These are phyloP conservation scores for Butyriboletus appendiculatus DNA, from an alignment of 1,284 basidiomycete species.

Conservation along the genomic window DNA sequence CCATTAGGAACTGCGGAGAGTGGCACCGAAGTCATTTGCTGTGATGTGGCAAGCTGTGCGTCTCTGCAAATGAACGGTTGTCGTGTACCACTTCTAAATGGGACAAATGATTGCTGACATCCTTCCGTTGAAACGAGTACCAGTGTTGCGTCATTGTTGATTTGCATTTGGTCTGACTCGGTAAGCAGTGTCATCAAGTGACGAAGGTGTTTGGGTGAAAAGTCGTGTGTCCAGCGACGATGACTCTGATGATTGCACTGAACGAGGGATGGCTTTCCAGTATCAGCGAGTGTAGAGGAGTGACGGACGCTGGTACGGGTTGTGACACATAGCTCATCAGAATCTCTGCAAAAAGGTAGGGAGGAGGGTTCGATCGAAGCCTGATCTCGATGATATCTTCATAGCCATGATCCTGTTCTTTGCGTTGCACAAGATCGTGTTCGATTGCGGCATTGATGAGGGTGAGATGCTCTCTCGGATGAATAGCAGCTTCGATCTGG, in stretches of 20 bases:
- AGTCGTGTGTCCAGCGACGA: slow-evolving; percentile 54
- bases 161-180: slow-evolving; percentile 44
- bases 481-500: slow-evolving; percentile 50
- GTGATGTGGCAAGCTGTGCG: slow-evolving; percentile 25
- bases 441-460: slow-evolving; percentile 71
- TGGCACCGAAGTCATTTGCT: slow-evolving; percentile 26
- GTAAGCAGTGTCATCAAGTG: slow-evolving; percentile 56
- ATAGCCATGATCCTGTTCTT: slow-evolving; percentile 80
- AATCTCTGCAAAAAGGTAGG: not conserved
- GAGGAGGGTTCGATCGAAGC: not conserved
- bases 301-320: slow-evolving; percentile 58
- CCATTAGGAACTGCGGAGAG: slow-evolving; percentile 38
- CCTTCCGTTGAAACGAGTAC: slow-evolving; percentile 41
- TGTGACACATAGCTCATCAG: slow-evolving; percentile 39
- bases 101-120: slow-evolving; percentile 38
- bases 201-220: slow-evolving; percentile 57
- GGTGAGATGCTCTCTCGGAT: slow-evolving; percentile 66
- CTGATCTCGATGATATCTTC: slow-evolving; percentile 83
- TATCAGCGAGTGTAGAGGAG: slow-evolving; percentile 52
- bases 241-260: slow-evolving; percentile 38
- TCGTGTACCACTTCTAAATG: slow-evolving; percentile 38
- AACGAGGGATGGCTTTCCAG: slow-evolving; percentile 59
- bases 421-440: slow-evolving; percentile 61
- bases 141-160: slow-evolving; percentile 49
- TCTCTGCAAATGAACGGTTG: slow-evolving; percentile 44